Base-by-base conservation (phyloP, 163 green algal species). In the Scenedesmus sp. region DNA sequence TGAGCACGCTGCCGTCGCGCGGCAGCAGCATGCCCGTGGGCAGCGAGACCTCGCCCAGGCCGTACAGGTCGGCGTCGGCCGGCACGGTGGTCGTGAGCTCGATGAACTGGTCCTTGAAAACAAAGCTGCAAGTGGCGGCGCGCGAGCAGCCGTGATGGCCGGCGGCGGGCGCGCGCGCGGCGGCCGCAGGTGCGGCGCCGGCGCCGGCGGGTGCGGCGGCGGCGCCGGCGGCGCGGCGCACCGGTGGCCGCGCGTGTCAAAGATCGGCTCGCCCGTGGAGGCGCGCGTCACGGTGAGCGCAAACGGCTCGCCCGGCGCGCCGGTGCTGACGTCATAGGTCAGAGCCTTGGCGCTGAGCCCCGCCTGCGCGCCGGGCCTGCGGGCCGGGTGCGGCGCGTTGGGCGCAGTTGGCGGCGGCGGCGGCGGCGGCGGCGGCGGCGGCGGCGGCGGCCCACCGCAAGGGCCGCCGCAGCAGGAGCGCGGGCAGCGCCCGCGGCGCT, bases 31-130 rank as follows among this genome's bases (percentile, higher is more conserved):
- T 42, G 26, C 80, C 80, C 9, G 63, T 77, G 24, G 80, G 58
- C 33, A 70, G 82, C 4, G 74, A 73, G 14, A 53, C 80, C 63
- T 88, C 83, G 4, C 83, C 83, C 14, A 87, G 48, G 22, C 83
- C 83, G 42, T 88, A 87, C 64, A 87, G 62, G 58, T 78, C 64
- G 42, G 80, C 64, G 54, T 86, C 63, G 1, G 50, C 51, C 4
- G 81, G 64, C 10, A 87, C 9, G 17, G 48, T 33, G 0, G 83
- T 87, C 20, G 73, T 81, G 6, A 87, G n/a, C 54, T 85, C 73
- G 18, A 87, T 54, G 81, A 82, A 87, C 60, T 87, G 83, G 28
- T 87, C 80, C 60, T 87, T 87, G 80, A 88, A 88, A 1, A 82
- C 28, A 18, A 87, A 81, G 45, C 73, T 81, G 60, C 47, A 66